Conservation (phyloP, 73 alveolate genomes). For the Symbiodinium pilosum region DNA sequence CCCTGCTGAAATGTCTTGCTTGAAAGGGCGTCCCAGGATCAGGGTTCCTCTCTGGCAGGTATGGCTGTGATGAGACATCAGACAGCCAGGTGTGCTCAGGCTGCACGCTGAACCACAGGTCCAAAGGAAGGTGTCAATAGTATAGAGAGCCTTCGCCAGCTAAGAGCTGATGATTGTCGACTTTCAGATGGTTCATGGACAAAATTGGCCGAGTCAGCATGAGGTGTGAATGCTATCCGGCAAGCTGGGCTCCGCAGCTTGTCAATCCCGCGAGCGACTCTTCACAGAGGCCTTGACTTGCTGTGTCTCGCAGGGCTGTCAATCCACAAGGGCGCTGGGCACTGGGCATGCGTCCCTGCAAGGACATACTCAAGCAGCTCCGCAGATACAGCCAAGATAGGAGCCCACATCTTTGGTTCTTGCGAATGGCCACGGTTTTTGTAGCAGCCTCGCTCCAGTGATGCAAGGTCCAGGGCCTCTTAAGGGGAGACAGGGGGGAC, state of each 20-base stretch:
- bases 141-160: no score
- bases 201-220: no score
- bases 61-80: slow-evolving; percentile 44
- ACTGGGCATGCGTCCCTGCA: no score
- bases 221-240: slow-evolving; percentile 79
- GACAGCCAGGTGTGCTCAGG: slow-evolving; percentile 22
- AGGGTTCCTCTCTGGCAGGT: neutral
- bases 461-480: no score
- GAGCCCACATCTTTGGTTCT: neutral
- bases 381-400: neutral
- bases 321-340: neutral
- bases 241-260: slow-evolving; percentile 37
- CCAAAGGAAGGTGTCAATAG: no score
- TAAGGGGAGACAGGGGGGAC: no score
- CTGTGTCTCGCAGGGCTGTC: neutral
- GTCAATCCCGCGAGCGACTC: slow-evolving; percentile 45
- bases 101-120: no score
- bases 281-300: slow-evolving; percentile 3
- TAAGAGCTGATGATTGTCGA: no score
- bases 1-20: neutral
- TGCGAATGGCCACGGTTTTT: neutral
- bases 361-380: slow-evolving; percentile 44
- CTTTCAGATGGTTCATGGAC: no score
- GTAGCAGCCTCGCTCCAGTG: no score
- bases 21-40: neutral